Evolutionary conservation across 352 stramenopile genomes (phyloP).

Genomic region (Pythium oligandrum): DNA sequence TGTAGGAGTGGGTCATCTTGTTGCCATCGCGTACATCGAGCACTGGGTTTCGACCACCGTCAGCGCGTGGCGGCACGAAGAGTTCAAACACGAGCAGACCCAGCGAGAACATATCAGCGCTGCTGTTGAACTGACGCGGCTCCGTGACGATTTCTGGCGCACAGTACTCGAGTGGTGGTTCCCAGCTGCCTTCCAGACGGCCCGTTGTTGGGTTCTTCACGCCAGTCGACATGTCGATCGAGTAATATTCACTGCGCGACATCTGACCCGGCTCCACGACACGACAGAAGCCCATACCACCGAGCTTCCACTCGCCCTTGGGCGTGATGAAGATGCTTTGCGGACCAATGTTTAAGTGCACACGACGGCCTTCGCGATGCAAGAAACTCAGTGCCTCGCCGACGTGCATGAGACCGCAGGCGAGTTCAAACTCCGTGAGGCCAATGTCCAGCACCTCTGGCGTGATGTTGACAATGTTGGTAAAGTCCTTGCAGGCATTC

Average conservation of each 20-base stretch:
- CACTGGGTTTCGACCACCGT: constrained; percentile 77
- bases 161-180: constrained; percentile 82
- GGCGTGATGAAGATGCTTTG: constrained; percentile 90
- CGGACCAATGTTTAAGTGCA: constrained; percentile 83
- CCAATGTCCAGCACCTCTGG: constrained; percentile 85
- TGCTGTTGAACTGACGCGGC: constrained; percentile 71
- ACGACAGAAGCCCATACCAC: constrained; percentile 86
- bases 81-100: constrained; percentile 83
- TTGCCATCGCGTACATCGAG: constrained; percentile 83
- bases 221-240: constrained; percentile 45
- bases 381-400: constrained; percentile 88
- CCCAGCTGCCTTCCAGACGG: constrained; percentile 60
- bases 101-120: constrained; percentile 85
- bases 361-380: constrained; percentile 82
- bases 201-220: constrained; percentile 48
- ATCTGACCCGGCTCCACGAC: constrained; percentile 78
- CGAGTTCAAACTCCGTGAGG: constrained; percentile 84
- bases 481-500: constrained; percentile 89
- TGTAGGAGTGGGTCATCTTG: constrained; percentile 87
- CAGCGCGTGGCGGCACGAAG: constrained; percentile 70
- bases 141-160: constrained; percentile 83
- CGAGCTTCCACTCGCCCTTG: constrained; percentile 90
- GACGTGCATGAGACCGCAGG: constrained; percentile 85
- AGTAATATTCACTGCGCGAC: constrained; percentile 84
- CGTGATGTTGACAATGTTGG: constrained; percentile 80